These are phyloP conservation scores for Wallacemonas sp. DNA, from an alignment of 208 protist genomes.

Conservation along the genomic window DNA sequence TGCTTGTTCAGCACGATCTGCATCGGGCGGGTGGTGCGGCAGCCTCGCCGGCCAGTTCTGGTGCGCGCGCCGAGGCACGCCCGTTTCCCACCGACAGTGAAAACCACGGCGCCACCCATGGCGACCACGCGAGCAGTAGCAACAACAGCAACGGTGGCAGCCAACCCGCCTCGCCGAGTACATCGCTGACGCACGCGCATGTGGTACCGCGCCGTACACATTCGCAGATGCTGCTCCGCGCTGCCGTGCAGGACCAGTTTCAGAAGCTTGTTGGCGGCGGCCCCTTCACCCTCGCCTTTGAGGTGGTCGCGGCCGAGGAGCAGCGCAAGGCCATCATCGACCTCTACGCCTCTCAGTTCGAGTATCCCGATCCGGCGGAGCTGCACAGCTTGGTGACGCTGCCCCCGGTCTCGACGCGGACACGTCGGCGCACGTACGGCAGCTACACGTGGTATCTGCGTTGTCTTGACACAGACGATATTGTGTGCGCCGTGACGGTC, in stretches of 20 bases:
- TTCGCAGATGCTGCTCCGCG: conserved; percentile 75
- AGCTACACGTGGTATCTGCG: conserved; percentile 83
- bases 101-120: not conserved
- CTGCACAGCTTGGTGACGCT: conserved; percentile 68
- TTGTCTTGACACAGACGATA: conserved; percentile 61
- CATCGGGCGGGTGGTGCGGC: not conserved
- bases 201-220: conserved; percentile 42
- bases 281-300: conserved; percentile 70
- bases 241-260: conserved; percentile 81
- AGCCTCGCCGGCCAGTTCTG: conserved; percentile 1
- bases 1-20: conserved; percentile 64
- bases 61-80: not conserved
- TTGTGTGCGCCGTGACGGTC: conserved; percentile 78
- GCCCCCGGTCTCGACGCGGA: conserved; percentile 74
- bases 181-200: not conserved
- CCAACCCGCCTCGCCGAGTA: not conserved
- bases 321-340: conserved; percentile 68
- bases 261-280: conserved; percentile 62
- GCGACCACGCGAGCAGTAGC: not conserved
- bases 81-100: not conserved
- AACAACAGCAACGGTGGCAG: not conserved
- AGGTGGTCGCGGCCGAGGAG: conserved; percentile 55
- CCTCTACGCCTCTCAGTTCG: conserved; percentile 84
- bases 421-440: conserved; percentile 61
- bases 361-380: conserved; percentile 75